Conservation (phyloP, 2,329 filamentous ascomycete genomes). For the Xylogone sp. region DNA sequence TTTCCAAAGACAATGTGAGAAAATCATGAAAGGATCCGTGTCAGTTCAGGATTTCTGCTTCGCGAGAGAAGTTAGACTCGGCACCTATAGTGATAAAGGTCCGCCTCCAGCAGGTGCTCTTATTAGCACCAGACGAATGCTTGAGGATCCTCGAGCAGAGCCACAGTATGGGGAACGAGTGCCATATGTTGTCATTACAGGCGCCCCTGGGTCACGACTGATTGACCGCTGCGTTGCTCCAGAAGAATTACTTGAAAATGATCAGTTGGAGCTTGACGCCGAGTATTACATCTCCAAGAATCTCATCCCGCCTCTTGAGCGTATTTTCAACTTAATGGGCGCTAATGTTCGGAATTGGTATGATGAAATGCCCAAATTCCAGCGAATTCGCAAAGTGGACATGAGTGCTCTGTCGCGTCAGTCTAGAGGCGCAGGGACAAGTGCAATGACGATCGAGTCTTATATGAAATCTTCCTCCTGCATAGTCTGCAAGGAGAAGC, state of each 20-base stretch:
- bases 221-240: slow-evolving; percentile 89
- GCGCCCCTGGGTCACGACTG: slow-evolving; percentile 78
- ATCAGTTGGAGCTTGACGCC: slow-evolving; percentile 78
- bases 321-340: slow-evolving; percentile 94
- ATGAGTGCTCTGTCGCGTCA: slow-evolving; percentile 23
- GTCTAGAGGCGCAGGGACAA: slow-evolving; percentile 32
- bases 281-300: slow-evolving; percentile 98
- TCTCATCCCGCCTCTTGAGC: slow-evolving; percentile 87
- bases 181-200: slow-evolving; percentile 89
- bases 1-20: slow-evolving; percentile 84
- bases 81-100: slow-evolving; percentile 79
- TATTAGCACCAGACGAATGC: slow-evolving; percentile 82
- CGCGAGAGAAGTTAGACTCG: slow-evolving; percentile 84
- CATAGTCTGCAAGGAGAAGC: slow-evolving; percentile 60
- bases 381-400: slow-evolving; percentile 59
- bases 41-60: slow-evolving; percentile 97
- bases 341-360: slow-evolving; percentile 91
- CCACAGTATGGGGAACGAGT: slow-evolving; percentile 94
- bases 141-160: slow-evolving; percentile 79
- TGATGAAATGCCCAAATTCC: slow-evolving; percentile 92
- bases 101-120: slow-evolving; percentile 81
- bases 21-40: slow-evolving; percentile 85
- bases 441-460: slow-evolving; percentile 76
- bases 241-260: slow-evolving; percentile 72
- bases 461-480: slow-evolving; percentile 84